Percentiles rank a stretch among this genome's conserved stretches.
phyloP scores from a whole-genome alignment of 2,329 filamentous ascomycete genomes.

The Lecanoromycetidae sp. region DNA sequence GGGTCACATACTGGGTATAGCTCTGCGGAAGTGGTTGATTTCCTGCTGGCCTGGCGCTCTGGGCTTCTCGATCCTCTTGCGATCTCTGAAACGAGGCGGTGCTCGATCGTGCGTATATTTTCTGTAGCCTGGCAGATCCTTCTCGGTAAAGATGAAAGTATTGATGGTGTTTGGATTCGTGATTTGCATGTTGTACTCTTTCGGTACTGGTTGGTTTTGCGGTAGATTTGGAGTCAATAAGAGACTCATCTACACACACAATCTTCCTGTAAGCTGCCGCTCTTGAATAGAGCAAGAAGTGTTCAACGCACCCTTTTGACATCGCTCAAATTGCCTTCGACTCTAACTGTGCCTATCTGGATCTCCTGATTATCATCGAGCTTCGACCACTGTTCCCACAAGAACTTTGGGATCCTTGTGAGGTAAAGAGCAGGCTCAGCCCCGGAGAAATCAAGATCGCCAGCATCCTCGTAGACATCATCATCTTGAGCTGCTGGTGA shows the following conservation, averaged over 20 bases:
- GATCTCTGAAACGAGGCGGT: conserved; percentile 20
- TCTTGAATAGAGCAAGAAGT: neutral
- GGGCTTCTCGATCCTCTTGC: conserved; percentile 24
- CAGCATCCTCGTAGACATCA: conserved; percentile 57
- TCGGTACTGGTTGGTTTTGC: conserved; percentile 64
- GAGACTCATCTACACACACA: conserved; percentile 54
- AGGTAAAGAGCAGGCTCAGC: conserved; percentile 49
- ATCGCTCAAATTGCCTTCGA: conserved; percentile 44
- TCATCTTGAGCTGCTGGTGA: conserved; percentile 41
- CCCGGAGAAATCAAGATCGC: conserved; percentile 48
- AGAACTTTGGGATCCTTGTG: conserved; percentile 63
- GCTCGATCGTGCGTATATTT: conserved; percentile 28
- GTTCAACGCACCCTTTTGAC: conserved; percentile 34
- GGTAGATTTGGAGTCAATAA: conserved; percentile 53
- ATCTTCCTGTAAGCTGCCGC: too few relatives aligned
- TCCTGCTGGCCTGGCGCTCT: conserved; percentile 4
- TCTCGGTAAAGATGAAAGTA: conserved; percentile 86
- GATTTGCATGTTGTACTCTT: conserved; percentile 73
- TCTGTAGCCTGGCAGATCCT: conserved; percentile 69
- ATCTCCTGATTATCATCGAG: conserved; percentile 73
- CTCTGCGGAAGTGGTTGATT: conserved; percentile 51
- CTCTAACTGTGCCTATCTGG: conserved; percentile 60
- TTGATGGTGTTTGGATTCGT: conserved; percentile 52
- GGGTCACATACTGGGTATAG: conserved; percentile 56
- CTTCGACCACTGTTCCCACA: conserved; percentile 68